A percentile compares a stretch with the other conserved stretches of the same genome.
Conservation (phyloP, 768 basidiomycete genomes). For the Calvatia gigantea region DNA sequence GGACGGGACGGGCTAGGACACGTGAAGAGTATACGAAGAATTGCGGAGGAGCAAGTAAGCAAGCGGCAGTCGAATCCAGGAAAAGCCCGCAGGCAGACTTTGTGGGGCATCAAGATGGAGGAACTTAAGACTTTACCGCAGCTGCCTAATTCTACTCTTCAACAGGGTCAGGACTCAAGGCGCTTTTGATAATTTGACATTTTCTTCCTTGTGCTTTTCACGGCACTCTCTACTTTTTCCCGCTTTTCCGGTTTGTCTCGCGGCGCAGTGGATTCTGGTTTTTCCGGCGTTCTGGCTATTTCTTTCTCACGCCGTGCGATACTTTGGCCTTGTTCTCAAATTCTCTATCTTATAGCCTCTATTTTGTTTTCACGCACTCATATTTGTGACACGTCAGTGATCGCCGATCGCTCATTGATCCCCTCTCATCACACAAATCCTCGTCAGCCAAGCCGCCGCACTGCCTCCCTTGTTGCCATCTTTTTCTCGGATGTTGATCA, state of each 20-base stretch:
- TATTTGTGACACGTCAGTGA: not conserved
- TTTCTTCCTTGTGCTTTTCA: not conserved
- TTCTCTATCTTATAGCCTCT: too few species aligned
- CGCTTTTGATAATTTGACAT: too few species aligned
- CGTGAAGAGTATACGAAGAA: constrained; percentile 80
- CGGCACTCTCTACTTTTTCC: not conserved
- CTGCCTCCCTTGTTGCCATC: not conserved
- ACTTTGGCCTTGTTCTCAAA: too few species aligned
- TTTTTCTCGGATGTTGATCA: not conserved
- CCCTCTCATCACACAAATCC: not conserved
- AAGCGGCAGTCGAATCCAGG: constrained; percentile 47
- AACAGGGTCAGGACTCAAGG: not conserved
- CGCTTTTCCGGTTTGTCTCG: too few species aligned
- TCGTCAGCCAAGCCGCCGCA: not conserved
- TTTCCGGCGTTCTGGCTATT: too few species aligned
- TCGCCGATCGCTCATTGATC: not conserved
- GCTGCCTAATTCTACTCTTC: not conserved
- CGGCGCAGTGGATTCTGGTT: not conserved
- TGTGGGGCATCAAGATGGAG: constrained; percentile 42
- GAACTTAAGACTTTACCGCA: constrained; percentile 28
- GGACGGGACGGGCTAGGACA: constrained; percentile 28
- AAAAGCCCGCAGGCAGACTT: constrained; percentile 32
- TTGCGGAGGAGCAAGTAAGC: constrained; percentile 70
- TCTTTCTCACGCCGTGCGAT: too few species aligned
- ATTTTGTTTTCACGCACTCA: too few species aligned